Evolutionary conservation across 169 alveolate genomes (phyloP).

Genomic region (Perkinsus olseni): DNA sequence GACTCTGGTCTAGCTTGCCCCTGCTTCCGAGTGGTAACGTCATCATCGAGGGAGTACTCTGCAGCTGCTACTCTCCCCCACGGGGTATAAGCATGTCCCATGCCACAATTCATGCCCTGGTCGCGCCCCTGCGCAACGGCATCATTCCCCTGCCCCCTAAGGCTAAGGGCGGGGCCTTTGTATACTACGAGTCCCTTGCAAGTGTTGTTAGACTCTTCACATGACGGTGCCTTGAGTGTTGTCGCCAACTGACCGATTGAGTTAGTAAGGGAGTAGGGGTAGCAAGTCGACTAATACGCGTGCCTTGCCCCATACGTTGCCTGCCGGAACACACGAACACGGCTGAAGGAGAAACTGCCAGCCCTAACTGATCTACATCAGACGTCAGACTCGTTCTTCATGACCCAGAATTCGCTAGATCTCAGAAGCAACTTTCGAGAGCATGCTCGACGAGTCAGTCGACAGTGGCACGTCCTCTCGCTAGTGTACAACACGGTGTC

Average conservation of each 20-base stretch:
- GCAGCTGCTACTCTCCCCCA: not conserved
- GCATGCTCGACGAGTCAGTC: no score
- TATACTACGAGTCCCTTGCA: not conserved
- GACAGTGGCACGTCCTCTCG: no score
- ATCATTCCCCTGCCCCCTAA: not conserved
- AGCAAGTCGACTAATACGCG: no score
- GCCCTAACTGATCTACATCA: no score
- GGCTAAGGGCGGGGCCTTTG: not conserved
- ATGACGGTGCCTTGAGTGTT: not conserved
- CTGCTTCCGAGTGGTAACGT: not conserved
- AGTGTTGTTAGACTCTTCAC: not conserved
- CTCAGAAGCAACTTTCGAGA: no score
- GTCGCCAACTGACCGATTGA: not conserved
- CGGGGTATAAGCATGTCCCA: not conserved
- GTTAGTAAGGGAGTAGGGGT: no score
- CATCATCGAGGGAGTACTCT: not conserved
- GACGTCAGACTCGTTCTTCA: no score
- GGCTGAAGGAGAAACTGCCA: no score
- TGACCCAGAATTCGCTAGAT: no score
- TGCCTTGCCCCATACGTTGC: no score
- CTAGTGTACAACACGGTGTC: no score
- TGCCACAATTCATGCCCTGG: not conserved
- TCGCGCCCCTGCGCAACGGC: not conserved
- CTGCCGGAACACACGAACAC: no score
- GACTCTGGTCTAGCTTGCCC: not conserved